Evolutionary conservation across 257 asterid species (phyloP).

Genomic region (Solanum gandarillasii): DNA sequence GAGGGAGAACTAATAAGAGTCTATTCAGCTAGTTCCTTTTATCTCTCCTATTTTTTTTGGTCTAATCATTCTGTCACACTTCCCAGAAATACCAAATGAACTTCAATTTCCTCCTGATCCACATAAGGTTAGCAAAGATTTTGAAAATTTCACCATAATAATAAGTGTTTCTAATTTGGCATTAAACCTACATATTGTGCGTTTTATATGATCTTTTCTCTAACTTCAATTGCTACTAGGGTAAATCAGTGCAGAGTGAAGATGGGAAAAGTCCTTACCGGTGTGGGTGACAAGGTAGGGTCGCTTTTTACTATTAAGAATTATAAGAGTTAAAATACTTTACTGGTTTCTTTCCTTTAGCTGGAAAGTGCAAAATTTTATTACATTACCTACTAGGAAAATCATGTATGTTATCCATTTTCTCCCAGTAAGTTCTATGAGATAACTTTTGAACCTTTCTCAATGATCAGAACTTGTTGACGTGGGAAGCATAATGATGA

Average conservation of each 20-base stretch:
- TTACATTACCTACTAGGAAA: neutral
- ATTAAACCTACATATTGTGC: neutral
- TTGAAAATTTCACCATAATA: neutral
- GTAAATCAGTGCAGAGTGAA: slow-evolving; percentile 81
- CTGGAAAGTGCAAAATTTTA: neutral
- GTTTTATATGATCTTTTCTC: slow-evolving; percentile 1
- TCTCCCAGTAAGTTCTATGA: neutral
- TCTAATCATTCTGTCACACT: neutral
- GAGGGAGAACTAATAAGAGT: neutral
- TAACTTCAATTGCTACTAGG: slow-evolving; percentile 31
- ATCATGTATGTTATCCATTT: neutral
- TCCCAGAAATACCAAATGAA: neutral
- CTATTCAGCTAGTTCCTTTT: neutral
- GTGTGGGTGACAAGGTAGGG: slow-evolving; percentile 86
- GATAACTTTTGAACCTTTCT: neutral
- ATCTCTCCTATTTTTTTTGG: neutral
- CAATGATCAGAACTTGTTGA: neutral
- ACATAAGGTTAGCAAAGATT: neutral
- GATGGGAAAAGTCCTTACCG: slow-evolving; percentile 82
- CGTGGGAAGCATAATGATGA: neutral
- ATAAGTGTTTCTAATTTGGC: neutral
- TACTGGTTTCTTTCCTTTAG: neutral
- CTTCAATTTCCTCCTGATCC: neutral
- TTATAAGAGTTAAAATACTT: neutral
- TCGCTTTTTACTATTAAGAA: slow-evolving; percentile 9